Evolutionary conservation across 2,329 filamentous ascomycete genomes (phyloP).

Genomic region (Ophidiomyces ophidiicola): DNA sequence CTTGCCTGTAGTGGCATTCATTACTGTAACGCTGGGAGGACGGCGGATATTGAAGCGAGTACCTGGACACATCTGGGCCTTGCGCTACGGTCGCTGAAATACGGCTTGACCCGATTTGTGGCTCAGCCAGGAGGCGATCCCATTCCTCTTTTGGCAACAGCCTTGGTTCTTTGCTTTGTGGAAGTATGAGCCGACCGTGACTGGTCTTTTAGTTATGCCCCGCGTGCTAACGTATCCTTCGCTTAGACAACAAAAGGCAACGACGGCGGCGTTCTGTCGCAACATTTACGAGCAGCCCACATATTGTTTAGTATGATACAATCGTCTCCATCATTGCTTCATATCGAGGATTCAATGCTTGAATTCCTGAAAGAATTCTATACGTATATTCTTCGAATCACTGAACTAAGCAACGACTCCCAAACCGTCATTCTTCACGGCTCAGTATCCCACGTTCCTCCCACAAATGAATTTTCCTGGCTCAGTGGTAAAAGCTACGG

Average conservation of each 20-base stretch:
- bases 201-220: too few species aligned
- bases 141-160: slow-evolving; percentile 8
- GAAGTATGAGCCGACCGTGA: too few species aligned
- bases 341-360: slow-evolving; percentile 10
- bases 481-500: slow-evolving; percentile 11
- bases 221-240: background rate
- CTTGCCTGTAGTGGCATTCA: slow-evolving; percentile 12
- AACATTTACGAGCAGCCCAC: slow-evolving; percentile 11
- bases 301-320: slow-evolving; percentile 8
- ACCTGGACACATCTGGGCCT: slow-evolving; percentile 11
- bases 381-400: slow-evolving; percentile 10
- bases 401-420: slow-evolving; percentile 10
- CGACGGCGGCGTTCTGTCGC: slow-evolving; percentile 9
- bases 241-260: slow-evolving; percentile 10
- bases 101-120: slow-evolving; percentile 11
- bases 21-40: slow-evolving; percentile 9
- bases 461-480: slow-evolving; percentile 3
- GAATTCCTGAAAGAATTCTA: slow-evolving; percentile 13
- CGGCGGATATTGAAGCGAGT: slow-evolving; percentile 6
- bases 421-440: slow-evolving; percentile 5
- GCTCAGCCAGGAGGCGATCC: slow-evolving; percentile 7
- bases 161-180: slow-evolving; percentile 13
- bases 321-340: slow-evolving; percentile 4
- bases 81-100: slow-evolving; percentile 10
- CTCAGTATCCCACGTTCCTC: background rate